phyloP scores from a whole-genome alignment of 208 protist genomes.

The Herpetomonas samuelpessoai region DNA sequence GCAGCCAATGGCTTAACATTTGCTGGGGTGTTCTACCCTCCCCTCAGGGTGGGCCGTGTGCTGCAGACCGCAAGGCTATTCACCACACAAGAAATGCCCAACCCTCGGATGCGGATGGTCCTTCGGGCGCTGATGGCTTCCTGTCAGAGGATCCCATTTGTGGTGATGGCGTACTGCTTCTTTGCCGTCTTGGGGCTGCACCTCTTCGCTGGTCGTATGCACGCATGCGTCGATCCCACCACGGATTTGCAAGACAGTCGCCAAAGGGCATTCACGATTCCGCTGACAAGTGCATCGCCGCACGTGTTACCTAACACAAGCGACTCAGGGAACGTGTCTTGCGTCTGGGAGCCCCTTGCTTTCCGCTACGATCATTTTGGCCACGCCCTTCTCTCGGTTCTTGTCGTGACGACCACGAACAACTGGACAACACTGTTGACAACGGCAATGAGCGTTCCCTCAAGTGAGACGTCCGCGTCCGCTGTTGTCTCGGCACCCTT shows the following conservation, averaged over 20 bases:
- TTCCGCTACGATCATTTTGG: conserved; percentile 66
- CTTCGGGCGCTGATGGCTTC: conserved; percentile 17
- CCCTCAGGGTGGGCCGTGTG: conserved; percentile 31
- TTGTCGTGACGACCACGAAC: conserved; percentile 32
- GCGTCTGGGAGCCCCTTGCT: conserved; percentile 14
- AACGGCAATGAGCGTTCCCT: conserved; percentile 31
- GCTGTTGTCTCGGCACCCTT: not conserved
- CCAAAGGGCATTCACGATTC: too few relatives aligned
- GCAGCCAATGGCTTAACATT: conserved; percentile 35
- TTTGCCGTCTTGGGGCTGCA: conserved; percentile 49
- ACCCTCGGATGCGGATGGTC: conserved; percentile 21
- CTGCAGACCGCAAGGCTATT: conserved; percentile 45
- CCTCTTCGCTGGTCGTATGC: conserved; percentile 44
- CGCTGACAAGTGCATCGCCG: too few relatives aligned
- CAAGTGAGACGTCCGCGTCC: not conserved
- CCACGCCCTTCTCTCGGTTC: conserved; percentile 47
- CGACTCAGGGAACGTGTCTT: conserved; percentile 9
- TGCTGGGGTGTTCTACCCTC: conserved; percentile 34
- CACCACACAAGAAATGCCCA: conserved; percentile 34
- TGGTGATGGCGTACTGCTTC: conserved; percentile 31
- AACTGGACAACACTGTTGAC: conserved; percentile 63
- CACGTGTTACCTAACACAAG: too few relatives aligned
- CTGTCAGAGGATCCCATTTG: conserved; percentile 18
- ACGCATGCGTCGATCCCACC: conserved; percentile 36
- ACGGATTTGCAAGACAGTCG: not conserved